Evolutionary conservation across 208 protist species (phyloP).

Genomic region (Wallacemonas sp.): DNA sequence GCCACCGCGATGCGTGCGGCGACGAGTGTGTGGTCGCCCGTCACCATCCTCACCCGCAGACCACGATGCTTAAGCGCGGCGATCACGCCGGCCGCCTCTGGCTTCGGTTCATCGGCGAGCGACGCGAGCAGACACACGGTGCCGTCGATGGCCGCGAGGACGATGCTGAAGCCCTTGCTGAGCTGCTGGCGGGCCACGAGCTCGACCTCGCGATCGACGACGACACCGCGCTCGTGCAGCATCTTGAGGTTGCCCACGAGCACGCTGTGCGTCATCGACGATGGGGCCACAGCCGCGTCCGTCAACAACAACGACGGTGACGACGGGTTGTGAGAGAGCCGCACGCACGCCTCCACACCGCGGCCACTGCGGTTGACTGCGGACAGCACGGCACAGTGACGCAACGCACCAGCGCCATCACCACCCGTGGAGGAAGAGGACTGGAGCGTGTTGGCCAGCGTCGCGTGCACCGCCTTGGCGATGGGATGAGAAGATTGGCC

Average conservation of each 20-base stretch:
- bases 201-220: slow-evolving; percentile 27
- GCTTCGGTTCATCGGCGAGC: slow-evolving; percentile 87
- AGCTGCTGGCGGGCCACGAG: slow-evolving; percentile 31
- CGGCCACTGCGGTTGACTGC: slow-evolving; percentile 49
- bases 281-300: not conserved
- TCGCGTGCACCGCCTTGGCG: slow-evolving; percentile 71
- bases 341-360: slow-evolving; percentile 50
- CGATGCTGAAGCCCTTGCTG: slow-evolving; percentile 47
- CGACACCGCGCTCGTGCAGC: slow-evolving; percentile 34
- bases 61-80: slow-evolving; percentile 44
- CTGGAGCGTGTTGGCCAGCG: slow-evolving; percentile 12
- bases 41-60: slow-evolving; percentile 75
- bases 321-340: slow-evolving; percentile 12
- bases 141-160: slow-evolving; percentile 83
- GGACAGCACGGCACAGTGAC: slow-evolving; percentile 24
- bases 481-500: slow-evolving; percentile 87
- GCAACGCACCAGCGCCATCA: too few species aligned
- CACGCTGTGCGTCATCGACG: slow-evolving; percentile 23
- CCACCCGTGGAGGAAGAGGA: too few species aligned
- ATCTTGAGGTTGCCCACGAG: slow-evolving; percentile 83
- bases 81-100: slow-evolving; percentile 81
- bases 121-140: slow-evolving; percentile 46
- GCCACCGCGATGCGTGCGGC: slow-evolving; percentile 57
- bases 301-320: not conserved
- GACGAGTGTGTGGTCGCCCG: slow-evolving; percentile 78